These are phyloP conservation scores for Claviceps arundinis DNA, from an alignment of 2,329 filamentous ascomycete species.

Conservation along the genomic window DNA sequence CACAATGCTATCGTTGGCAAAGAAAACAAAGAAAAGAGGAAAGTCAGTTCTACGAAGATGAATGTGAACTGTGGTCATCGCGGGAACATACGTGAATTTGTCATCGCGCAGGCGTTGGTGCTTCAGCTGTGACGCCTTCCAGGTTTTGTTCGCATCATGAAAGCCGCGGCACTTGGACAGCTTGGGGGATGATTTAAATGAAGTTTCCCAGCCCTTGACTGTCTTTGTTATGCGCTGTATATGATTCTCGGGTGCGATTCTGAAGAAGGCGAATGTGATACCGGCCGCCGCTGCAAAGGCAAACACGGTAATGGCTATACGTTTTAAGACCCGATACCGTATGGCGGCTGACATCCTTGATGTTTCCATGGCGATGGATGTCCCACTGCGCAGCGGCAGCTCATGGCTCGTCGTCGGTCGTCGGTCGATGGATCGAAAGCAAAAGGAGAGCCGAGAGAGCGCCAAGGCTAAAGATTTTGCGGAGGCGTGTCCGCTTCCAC, in stretches of 20 bases:
- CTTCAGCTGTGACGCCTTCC: constrained; percentile 13
- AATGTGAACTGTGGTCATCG: neutral
- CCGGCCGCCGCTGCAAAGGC: constrained; percentile 1
- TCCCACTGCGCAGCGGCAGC: neutral
- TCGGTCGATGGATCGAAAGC: neutral
- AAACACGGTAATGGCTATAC: constrained; percentile 1
- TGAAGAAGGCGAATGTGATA: neutral
- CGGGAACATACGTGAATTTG: constrained; percentile 18
- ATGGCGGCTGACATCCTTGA: neutral
- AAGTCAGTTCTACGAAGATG: neutral
- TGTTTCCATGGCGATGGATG: neutral
- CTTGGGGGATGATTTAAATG: neutral
- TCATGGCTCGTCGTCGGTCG: neutral
- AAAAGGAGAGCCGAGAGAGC: neutral
- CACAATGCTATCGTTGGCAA: constrained; percentile 17
- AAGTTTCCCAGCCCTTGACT: neutral
- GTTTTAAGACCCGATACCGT: neutral
- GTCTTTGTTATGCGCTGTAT: neutral
- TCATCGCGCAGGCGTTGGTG: constrained; percentile 14
- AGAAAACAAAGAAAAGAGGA: neutral
- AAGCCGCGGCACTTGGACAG: constrained; percentile 1
- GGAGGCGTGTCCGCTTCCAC: neutral
- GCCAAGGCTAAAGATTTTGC: neutral
- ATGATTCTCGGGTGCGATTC: constrained; percentile 1
- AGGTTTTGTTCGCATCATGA: constrained; percentile 6